Evolutionary conservation across 305 asterid genomes (phyloP).

Genomic region (Galium porrigens): DNA sequence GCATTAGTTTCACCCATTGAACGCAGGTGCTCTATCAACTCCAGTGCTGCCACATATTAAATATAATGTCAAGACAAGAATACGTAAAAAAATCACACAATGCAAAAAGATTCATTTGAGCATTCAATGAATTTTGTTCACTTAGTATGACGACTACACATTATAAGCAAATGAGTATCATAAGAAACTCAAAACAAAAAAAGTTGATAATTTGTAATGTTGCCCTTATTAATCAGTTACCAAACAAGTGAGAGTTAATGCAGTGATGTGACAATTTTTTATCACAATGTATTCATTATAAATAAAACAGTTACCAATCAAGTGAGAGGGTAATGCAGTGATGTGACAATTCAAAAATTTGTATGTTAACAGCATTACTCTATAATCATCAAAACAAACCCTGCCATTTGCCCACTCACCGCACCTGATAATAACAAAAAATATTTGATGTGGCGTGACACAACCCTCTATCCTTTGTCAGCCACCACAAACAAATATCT

Average conservation of each 20-base stretch:
- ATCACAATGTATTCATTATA: not conserved
- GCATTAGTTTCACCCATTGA: conserved; percentile 94
- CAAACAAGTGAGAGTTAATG: not conserved
- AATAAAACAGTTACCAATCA: not conserved
- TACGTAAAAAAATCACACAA: not conserved
- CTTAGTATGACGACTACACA: not conserved
- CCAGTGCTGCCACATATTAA: conserved; percentile 50
- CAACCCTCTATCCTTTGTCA: not conserved
- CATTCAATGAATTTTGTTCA: not conserved
- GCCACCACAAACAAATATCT: not conserved
- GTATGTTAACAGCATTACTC: not conserved
- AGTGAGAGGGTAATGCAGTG: not conserved
- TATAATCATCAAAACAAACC: not conserved
- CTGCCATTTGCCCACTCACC: not conserved
- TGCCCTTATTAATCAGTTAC: not conserved
- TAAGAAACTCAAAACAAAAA: not conserved
- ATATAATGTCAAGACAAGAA: conserved; percentile 6
- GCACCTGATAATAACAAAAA: not conserved
- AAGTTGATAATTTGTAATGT: not conserved
- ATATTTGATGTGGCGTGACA: not conserved
- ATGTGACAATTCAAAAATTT: not conserved
- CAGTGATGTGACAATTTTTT: not conserved
- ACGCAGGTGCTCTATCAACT: conserved; percentile 93
- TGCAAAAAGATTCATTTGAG: not conserved
- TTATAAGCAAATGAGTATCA: not conserved